These are phyloP conservation scores for Cerioporus squamosus DNA, from an alignment of 1,284 basidiomycete species.

Conservation along the genomic window DNA sequence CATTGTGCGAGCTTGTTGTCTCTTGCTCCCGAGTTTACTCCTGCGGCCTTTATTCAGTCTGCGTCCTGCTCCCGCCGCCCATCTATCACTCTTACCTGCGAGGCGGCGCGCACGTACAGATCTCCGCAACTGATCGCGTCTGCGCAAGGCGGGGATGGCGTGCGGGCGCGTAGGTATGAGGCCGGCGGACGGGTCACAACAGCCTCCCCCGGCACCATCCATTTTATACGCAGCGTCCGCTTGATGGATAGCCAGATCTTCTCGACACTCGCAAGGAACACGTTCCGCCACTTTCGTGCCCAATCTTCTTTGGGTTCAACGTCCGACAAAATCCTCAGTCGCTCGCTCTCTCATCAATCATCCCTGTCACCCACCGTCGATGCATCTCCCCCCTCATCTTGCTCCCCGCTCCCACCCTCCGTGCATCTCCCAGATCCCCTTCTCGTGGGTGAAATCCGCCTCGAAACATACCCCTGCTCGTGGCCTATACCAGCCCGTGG, in stretches of 20 bases:
- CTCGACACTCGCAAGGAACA: conserved; percentile 18
- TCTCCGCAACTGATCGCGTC: conserved; percentile 5
- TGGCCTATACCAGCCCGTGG: conserved; percentile 24
- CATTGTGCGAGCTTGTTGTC: conserved; percentile 28
- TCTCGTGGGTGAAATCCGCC: conserved; percentile 16
- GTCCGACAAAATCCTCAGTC: conserved; percentile 26
- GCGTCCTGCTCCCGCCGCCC: conserved; percentile 5
- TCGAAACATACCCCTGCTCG: conserved; percentile 22
- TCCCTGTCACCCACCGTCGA: conserved; percentile 32
- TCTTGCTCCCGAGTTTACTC: conserved; percentile 14
- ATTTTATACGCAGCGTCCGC: conserved; percentile 17
- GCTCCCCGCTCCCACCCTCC: conserved; percentile 24
- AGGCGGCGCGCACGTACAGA: conserved; percentile 1
- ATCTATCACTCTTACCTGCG: conserved; percentile 20
- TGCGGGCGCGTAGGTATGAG: conserved; percentile 6
- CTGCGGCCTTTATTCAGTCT: conserved; percentile 12
- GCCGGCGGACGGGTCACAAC: conserved; percentile 1
- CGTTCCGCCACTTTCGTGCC: conserved; percentile 10
- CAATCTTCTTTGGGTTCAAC: conserved; percentile 22
- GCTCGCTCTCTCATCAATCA: conserved; percentile 33
- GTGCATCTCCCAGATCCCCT: conserved; percentile 20
- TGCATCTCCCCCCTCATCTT: conserved; percentile 30
- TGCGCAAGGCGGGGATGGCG: conserved; percentile 3
- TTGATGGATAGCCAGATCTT: conserved; percentile 22
- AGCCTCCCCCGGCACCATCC: not conserved